Base-by-base conservation (phyloP, 441 rosid species). In the Erysimum cheiri region DNA sequence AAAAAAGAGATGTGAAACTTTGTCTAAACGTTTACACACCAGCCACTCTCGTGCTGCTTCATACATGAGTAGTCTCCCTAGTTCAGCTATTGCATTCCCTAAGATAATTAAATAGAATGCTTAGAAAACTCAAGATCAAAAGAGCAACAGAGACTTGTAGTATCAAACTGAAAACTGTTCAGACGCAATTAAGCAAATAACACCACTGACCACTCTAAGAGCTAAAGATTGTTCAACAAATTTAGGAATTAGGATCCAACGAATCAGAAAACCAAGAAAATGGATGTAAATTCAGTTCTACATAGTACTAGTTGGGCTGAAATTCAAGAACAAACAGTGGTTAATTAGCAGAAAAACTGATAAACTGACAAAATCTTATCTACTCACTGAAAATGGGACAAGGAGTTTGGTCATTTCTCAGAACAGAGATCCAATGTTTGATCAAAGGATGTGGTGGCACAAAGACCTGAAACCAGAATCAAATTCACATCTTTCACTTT, bases 381-480 rank as follows among this genome's bases (percentile, higher is more conserved):
- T 6, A 76, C 92, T 81, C 60, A 89, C 95, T 88, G 84, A 93
- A 93, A 72, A 93, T 73, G 8, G 97, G 88, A 65, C 78, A 78
- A 61, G 96, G 98, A 40, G 96, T 87, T 72, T 85, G 96, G 40
- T 91, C 95, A 41, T 91, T 93, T 67, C 96, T 81, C 47, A 93
- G 69, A 71, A 93, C 87, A 8, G 93, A 89, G 78, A 93, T 82
- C 97, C 97, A 91, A 64, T 93, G 98, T 84, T 91, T 91, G 79
- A 93, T 87, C 83, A 91, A 79, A 13, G 97, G 97, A 79, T 91
- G 96, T 0, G 97, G 97, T 19, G 98, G 97, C 80, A 93, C 98
- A 76, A 81, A 91, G 0, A 91, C 98, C 96, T 93, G 79, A 57
- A 61, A 33, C 17, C 14, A 69, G 0, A 67, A 40, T 35, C 77